Evolutionary conservation across 805 yeast genomes (phyloP).

Genomic region (Wickerhamiella galacta): DNA sequence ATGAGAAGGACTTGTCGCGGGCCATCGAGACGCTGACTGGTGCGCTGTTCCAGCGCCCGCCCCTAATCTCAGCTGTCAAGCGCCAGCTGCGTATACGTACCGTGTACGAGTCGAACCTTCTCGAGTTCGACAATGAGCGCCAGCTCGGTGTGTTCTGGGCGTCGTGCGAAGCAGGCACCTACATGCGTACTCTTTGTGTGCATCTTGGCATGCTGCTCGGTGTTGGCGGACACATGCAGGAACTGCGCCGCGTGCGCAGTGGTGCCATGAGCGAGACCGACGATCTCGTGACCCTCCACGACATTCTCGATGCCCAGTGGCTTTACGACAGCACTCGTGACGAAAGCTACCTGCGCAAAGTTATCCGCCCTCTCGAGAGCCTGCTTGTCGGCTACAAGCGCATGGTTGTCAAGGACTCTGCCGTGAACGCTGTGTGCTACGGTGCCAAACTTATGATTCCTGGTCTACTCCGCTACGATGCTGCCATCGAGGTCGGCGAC

Average conservation of each 20-base stretch:
- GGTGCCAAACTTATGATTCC: slow-evolving; percentile 99
- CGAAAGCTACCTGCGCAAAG: slow-evolving; percentile 84
- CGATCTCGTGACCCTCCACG: slow-evolving; percentile 88
- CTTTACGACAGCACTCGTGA: slow-evolving; percentile 93
- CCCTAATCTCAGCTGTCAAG: slow-evolving; percentile 95
- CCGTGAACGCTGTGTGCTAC: slow-evolving; percentile 95
- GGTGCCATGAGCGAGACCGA: slow-evolving; percentile 89
- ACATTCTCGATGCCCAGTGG: slow-evolving; percentile 97
- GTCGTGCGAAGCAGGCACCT: slow-evolving; percentile 98
- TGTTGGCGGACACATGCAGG: slow-evolving; percentile 99
- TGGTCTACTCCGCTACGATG: slow-evolving; percentile 92
- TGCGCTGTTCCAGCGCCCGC: slow-evolving; percentile 98
- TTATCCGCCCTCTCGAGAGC: slow-evolving; percentile 89
- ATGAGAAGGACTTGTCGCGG: slow-evolving; percentile 76
- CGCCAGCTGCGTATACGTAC: slow-evolving; percentile 97
- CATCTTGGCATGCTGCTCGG: slow-evolving; percentile 96
- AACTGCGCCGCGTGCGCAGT: slow-evolving; percentile 94
- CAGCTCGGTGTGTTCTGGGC: slow-evolving; percentile 99
- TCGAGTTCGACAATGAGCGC: slow-evolving; percentile 94
- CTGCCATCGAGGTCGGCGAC: slow-evolving; percentile 90
- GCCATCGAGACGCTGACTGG: slow-evolving; percentile 90
- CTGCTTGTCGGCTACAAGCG: slow-evolving; percentile 90
- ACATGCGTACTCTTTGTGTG: slow-evolving; percentile 98
- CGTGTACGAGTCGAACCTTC: slow-evolving; percentile 85
- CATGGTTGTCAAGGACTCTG: slow-evolving; percentile 85